Conservation (phyloP, 129 eudicot species). For the Lactuca sativa region DNA sequence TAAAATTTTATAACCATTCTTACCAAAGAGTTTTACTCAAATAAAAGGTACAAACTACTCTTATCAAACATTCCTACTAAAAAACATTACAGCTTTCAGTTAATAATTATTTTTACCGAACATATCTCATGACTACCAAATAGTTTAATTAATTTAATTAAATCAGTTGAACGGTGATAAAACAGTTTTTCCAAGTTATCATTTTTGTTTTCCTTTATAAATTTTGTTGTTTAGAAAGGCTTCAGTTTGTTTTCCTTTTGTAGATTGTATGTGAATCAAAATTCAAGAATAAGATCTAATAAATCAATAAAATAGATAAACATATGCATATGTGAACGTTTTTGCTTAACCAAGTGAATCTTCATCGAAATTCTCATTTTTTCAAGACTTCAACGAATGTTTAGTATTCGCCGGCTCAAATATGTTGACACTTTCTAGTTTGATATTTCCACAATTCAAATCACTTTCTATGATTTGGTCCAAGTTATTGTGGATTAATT, state of each 20-base stretch:
- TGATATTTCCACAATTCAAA: not conserved
- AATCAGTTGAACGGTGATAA: not conserved
- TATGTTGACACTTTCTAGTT: not conserved
- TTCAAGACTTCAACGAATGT: not conserved
- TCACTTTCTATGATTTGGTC: slow-evolving; percentile 6
- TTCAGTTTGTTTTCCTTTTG: too few relatives aligned
- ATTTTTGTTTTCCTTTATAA: not conserved
- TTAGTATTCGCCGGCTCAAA: not conserved
- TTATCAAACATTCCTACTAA: too few relatives aligned
- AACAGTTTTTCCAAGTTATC: not conserved
- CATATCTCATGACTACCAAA: too few relatives aligned
- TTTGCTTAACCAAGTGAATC: not conserved
- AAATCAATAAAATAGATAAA: too few relatives aligned
- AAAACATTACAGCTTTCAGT: too few relatives aligned
- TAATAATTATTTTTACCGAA: too few relatives aligned
- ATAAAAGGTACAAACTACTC: too few relatives aligned
- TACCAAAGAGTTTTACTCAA: too few relatives aligned
- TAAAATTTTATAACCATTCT: too few relatives aligned
- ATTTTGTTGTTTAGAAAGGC: not conserved
- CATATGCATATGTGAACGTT: not conserved
- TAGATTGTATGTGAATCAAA: too few relatives aligned
- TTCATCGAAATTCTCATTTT: not conserved
- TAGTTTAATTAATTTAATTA: not conserved
- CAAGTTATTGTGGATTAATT: slow-evolving; percentile 12
- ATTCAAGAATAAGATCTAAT: too few relatives aligned